Percentiles rank a stretch among this genome's conserved stretches.
Conservation (phyloP, 2,329 filamentous ascomycete species). For the Alternaria alternata region DNA sequence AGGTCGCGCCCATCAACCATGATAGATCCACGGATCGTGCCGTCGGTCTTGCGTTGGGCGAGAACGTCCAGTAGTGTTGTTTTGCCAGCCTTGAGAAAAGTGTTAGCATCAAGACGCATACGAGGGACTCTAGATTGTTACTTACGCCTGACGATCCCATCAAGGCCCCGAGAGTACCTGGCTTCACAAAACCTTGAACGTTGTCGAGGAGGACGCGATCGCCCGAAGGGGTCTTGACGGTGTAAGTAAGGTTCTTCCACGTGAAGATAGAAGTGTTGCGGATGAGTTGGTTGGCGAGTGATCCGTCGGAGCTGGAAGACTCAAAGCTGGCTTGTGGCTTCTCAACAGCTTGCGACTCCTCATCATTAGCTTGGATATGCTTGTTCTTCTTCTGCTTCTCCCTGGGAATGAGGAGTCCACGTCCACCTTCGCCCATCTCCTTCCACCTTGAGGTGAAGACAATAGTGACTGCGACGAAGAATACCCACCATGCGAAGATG, state of each 20-base stretch:
- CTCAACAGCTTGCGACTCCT: slow-evolving; percentile 55
- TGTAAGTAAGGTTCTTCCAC: slow-evolving; percentile 63
- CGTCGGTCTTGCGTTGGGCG: slow-evolving; percentile 81
- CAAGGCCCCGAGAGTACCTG: slow-evolving; percentile 59
- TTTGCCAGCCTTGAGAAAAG: slow-evolving; percentile 32
- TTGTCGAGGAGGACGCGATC: slow-evolving; percentile 58
- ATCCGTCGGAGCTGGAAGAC: not conserved
- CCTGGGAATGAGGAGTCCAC: slow-evolving; percentile 67
- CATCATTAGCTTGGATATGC: slow-evolving; percentile 50
- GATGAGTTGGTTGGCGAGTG: slow-evolving; percentile 56
- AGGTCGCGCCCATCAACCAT: slow-evolving; percentile 74
- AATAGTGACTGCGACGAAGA: slow-evolving; percentile 63
- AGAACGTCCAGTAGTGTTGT: slow-evolving; percentile 42
- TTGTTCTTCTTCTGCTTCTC: slow-evolving; percentile 27
- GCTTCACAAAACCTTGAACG: slow-evolving; percentile 62
- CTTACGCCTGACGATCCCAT: slow-evolving; percentile 36
- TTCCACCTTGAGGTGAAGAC: slow-evolving; percentile 66
- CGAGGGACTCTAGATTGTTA: not conserved
- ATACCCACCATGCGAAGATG: slow-evolving; percentile 52
- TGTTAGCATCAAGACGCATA: not conserved
- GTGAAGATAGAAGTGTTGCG: slow-evolving; percentile 75
- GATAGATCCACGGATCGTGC: slow-evolving; percentile 83
- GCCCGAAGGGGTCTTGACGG: slow-evolving; percentile 59
- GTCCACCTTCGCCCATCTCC: slow-evolving; percentile 58
- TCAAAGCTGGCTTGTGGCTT: slow-evolving; percentile 11